phyloP scores from a whole-genome alignment of 345 rosid genomes.

The Eucalyptus coolabah region DNA sequence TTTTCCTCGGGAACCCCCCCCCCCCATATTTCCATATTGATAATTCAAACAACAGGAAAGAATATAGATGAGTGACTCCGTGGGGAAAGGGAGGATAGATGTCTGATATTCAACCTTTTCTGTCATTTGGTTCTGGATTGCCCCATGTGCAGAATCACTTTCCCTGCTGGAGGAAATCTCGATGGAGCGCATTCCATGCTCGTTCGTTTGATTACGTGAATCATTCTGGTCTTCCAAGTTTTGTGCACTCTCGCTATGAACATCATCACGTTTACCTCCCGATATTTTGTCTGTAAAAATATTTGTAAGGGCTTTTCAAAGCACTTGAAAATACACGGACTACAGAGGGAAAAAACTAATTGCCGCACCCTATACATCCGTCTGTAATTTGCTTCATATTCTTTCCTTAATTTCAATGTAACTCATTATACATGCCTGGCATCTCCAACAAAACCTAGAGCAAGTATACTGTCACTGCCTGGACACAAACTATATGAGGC shows the following conservation, averaged over 20 bases:
- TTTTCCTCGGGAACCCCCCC: too few relatives aligned
- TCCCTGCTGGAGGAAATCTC: slow-evolving; percentile 60
- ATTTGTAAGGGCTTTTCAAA: background rate
- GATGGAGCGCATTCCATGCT: slow-evolving; percentile 66
- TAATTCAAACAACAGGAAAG: background rate
- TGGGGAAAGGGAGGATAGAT: background rate
- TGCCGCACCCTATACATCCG: background rate
- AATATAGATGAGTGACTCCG: background rate
- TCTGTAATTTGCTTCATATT: background rate
- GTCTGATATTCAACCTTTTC: slow-evolving; percentile 41
- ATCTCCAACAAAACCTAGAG: background rate
- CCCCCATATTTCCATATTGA: too few relatives aligned
- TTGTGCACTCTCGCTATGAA: slow-evolving; percentile 13
- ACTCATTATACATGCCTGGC: background rate
- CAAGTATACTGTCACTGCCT: background rate
- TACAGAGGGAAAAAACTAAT: background rate
- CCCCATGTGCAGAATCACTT: slow-evolving; percentile 11
- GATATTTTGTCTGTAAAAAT: slow-evolving; percentile 22
- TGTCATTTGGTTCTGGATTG: slow-evolving; percentile 29
- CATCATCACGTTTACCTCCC: slow-evolving; percentile 17
- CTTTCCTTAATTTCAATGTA: background rate
- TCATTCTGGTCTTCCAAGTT: slow-evolving; percentile 13
- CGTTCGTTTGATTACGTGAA: slow-evolving; percentile 15
- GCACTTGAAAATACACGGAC: background rate
- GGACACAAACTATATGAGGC: background rate